Evolutionary conservation across 768 basidiomycete genomes (phyloP).

Genomic region (Lentinula detonsa): DNA sequence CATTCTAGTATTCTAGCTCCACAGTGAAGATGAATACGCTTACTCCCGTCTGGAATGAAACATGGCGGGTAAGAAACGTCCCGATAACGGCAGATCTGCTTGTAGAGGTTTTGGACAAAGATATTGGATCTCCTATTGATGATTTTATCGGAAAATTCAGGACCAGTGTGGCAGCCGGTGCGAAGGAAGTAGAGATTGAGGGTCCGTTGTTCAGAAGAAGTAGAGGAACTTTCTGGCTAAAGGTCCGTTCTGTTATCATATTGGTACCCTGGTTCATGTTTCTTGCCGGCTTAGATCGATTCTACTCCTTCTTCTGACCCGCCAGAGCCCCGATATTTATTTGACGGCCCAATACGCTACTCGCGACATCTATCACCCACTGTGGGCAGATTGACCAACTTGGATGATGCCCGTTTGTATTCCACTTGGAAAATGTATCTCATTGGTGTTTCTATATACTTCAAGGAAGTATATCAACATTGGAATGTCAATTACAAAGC

Average conservation of each 20-base stretch:
- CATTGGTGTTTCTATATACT: conserved; percentile 50
- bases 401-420: conserved; percentile 59
- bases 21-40: conserved; percentile 53
- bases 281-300: conserved; percentile 42
- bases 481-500: conserved; percentile 68
- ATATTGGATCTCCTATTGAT: conserved; percentile 50
- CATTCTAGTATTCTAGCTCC: conserved; percentile 37
- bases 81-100: conserved; percentile 51
- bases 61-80: conserved; percentile 70
- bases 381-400: conserved; percentile 55
- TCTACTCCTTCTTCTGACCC: conserved; percentile 38
- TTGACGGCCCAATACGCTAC: conserved; percentile 70
- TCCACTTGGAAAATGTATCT: conserved; percentile 78
- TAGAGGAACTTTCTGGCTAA: conserved; percentile 65
- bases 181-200: conserved; percentile 58
- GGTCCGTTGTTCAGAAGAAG: conserved; percentile 41
- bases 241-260: conserved; percentile 32
- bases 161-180: conserved; percentile 45
- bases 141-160: conserved; percentile 62
- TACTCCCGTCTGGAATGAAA: conserved; percentile 73
- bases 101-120: conserved; percentile 63
- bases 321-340: conserved; percentile 50
- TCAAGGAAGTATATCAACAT: conserved; percentile 51
- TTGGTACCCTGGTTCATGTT: background rate
- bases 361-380: conserved; percentile 69